Evolutionary conservation across 2,329 filamentous ascomycete genomes (phyloP).

Genomic region (Claviceps sp.): DNA sequence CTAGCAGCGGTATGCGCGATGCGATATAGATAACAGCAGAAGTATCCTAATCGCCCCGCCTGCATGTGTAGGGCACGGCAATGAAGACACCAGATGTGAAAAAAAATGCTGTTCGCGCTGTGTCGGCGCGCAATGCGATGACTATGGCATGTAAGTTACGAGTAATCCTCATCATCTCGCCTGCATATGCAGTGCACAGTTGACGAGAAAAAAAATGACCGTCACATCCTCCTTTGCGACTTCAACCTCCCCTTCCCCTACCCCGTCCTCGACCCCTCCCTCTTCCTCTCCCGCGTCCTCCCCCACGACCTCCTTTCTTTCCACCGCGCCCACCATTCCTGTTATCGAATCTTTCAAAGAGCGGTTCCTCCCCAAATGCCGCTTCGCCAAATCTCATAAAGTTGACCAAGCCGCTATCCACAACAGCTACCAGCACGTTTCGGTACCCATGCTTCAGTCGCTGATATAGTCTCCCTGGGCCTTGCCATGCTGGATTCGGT

Average conservation of each 20-base stretch:
- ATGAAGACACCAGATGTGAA: no score
- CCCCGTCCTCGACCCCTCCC: slow-evolving; percentile 6
- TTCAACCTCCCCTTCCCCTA: slow-evolving; percentile 10
- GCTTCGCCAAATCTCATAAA: slow-evolving; percentile 72
- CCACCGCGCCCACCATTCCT: slow-evolving; percentile 29
- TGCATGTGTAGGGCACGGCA: no score
- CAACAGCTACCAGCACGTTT: slow-evolving; percentile 74
- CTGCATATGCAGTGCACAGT: no score
- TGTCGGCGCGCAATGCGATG: no score
- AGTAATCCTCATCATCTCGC: no score
- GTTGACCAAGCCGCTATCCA: slow-evolving; percentile 81
- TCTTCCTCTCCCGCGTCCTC: slow-evolving; percentile 11
- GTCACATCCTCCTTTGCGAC: background rate
- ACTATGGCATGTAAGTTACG: no score
- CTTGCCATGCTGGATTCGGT: slow-evolving; percentile 25
- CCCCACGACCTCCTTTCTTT: slow-evolving; percentile 17
- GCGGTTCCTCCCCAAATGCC: slow-evolving; percentile 60
- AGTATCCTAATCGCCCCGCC: no score
- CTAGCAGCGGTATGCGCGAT: no score
- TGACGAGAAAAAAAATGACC: no score
- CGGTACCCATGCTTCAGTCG: slow-evolving; percentile 73
- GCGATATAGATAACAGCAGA: no score
- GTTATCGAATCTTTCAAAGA: slow-evolving; percentile 48
- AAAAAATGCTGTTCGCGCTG: no score
- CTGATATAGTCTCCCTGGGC: slow-evolving; percentile 49